Percentiles rank a stretch among this genome's conserved stretches.
Conservation (phyloP, 2,329 filamentous ascomycete genomes). For the Penicillium expansum region DNA sequence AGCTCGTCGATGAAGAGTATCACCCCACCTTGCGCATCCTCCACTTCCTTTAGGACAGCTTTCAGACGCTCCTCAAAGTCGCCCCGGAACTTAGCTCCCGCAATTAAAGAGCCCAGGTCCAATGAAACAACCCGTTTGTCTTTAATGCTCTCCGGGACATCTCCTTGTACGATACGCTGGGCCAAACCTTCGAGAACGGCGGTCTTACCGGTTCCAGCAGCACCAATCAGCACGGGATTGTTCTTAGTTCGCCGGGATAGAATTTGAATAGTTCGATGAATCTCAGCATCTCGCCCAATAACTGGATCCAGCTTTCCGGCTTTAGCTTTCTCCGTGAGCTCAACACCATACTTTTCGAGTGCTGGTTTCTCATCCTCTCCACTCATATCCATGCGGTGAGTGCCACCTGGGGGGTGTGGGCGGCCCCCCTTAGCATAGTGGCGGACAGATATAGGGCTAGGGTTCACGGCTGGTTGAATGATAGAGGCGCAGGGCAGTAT, state of each 20-base stretch:
- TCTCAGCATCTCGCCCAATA: conserved; percentile 87
- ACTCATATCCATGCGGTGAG: conserved; percentile 87
- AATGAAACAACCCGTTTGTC: conserved; percentile 85
- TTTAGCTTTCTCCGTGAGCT: conserved; percentile 79
- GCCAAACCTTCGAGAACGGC: conserved; percentile 89
- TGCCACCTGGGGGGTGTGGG: conserved; percentile 85
- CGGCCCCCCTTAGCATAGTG: conserved; percentile 59
- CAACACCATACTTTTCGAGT: conserved; percentile 85
- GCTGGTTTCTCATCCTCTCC: conserved; percentile 76
- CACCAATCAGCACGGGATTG: conserved; percentile 90
- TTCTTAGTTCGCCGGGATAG: conserved; percentile 92
- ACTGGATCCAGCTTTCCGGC: conserved; percentile 93
- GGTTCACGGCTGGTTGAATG: conserved; percentile 10
- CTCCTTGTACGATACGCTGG: conserved; percentile 82
- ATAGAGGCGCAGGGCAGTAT: conserved; percentile 19
- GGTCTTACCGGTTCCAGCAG: conserved; percentile 89
- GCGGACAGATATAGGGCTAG: conserved; percentile 24
- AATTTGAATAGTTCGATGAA: conserved; percentile 91
- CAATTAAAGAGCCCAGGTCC: conserved; percentile 89
- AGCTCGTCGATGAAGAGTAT: conserved; percentile 96
- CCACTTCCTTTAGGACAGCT: conserved; percentile 83
- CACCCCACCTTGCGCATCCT: conserved; percentile 81
- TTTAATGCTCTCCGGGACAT: conserved; percentile 94
- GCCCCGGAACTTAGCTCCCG: conserved; percentile 90
- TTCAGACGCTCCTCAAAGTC: conserved; percentile 96